Conservation (phyloP, 306 rosid species). For the Cicer chorassanicum region DNA sequence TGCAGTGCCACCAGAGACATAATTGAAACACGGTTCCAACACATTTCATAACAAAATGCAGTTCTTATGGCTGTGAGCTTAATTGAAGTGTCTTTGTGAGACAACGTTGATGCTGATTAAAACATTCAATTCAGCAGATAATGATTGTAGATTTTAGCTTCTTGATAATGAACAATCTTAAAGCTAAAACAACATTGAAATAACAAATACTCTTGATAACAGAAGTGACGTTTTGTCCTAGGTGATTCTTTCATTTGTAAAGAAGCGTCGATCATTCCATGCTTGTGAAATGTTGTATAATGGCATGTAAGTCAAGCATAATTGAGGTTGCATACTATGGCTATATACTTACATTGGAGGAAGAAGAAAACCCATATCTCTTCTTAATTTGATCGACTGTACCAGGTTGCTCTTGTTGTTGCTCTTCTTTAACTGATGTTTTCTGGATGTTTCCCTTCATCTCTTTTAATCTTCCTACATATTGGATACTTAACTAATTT, state of each 20-base stretch:
- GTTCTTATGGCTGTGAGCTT: too few species aligned
- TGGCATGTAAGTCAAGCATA: conserved; percentile 21
- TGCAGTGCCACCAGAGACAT: conserved; percentile 50
- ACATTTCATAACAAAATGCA: not conserved
- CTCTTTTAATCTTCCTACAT: conserved; percentile 80
- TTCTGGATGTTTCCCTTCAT: conserved; percentile 73
- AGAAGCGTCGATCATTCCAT: conserved; percentile 11
- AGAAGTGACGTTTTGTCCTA: not conserved
- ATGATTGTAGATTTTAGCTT: not conserved
- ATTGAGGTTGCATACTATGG: not conserved
- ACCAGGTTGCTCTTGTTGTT: conserved; percentile 60
- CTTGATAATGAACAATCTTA: conserved; percentile 26
- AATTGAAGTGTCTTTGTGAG: too few species aligned
- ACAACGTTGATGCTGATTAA: not conserved
- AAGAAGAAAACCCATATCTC: conserved; percentile 74
- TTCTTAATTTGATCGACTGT: conserved; percentile 81
- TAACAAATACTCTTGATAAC: not conserved
- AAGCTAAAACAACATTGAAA: not conserved
- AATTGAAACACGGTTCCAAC: conserved; percentile 2
- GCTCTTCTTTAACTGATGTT: conserved; percentile 64
- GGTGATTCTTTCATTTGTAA: conserved; percentile 17
- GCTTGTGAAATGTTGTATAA: not conserved
- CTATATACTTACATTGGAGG: conserved; percentile 62
- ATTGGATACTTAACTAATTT: conserved; percentile 40
- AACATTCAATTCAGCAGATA: conserved; percentile 13